These are phyloP conservation scores for Fragaria ananassa DNA, from an alignment of 306 rosid species.

Conservation along the genomic window DNA sequence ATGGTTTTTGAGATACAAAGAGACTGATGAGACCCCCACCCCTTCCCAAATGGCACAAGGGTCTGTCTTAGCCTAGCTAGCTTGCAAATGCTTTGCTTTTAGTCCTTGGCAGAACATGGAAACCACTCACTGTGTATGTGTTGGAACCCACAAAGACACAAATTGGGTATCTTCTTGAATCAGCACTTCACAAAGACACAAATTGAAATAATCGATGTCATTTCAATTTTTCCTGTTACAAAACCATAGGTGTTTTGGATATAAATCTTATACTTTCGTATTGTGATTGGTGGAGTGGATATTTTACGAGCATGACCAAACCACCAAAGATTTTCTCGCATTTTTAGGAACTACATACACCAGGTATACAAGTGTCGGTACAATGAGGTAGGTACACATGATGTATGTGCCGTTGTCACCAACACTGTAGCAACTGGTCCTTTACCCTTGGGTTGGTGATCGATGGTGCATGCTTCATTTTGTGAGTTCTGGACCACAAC, in stretches of 20 bases:
- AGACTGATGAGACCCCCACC: background rate
- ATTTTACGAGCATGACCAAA: background rate
- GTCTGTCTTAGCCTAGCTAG: background rate
- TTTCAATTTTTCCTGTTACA: too few relatives aligned
- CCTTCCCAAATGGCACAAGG: background rate
- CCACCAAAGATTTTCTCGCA: background rate
- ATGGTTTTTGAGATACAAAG: slow-evolving; percentile 8
- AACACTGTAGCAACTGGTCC: background rate
- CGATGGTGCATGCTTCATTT: background rate
- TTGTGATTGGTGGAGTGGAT: background rate
- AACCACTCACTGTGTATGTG: background rate
- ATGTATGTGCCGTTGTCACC: background rate
- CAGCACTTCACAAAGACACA: background rate
- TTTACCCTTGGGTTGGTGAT: background rate
- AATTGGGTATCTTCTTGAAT: background rate
- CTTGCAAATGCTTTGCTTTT: slow-evolving; percentile 2
- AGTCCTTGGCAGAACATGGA: background rate
- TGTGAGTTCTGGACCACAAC: slow-evolving; percentile 1
- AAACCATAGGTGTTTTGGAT: too few relatives aligned
- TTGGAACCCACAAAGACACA: background rate
- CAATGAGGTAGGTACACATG: background rate
- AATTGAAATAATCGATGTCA: background rate
- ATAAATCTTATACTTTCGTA: too few relatives aligned
- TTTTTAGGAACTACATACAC: background rate
- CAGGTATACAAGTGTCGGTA: background rate